A percentile compares a stretch with the other conserved stretches of the same genome.
These are phyloP conservation scores for Apiotrichum akiyoshidainum DNA, from an alignment of 1,284 basidiomycete species.

Conservation along the genomic window DNA sequence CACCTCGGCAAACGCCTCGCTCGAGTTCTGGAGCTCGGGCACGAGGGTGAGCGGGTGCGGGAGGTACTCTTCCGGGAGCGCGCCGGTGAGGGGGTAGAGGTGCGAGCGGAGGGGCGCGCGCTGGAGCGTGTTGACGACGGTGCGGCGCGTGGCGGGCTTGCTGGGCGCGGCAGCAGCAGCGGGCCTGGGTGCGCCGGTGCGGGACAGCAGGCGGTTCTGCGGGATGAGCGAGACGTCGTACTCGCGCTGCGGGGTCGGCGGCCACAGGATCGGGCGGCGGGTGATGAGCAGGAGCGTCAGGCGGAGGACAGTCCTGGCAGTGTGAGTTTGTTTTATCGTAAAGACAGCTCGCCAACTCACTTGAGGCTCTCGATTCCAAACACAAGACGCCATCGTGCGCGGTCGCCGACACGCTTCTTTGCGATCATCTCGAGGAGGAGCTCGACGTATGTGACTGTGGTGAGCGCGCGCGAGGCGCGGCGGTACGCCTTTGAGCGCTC, in stretches of 20 bases:
- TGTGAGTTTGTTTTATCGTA: slow-evolving; percentile 10
- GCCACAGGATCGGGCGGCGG: slow-evolving; percentile 66
- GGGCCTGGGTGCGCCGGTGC: not conserved
- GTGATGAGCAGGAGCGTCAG: slow-evolving; percentile 68
- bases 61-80: slow-evolving; percentile 40
- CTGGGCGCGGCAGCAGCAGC: not conserved
- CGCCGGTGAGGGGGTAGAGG: slow-evolving; percentile 41
- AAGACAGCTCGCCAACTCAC: slow-evolving; percentile 54
- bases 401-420: slow-evolving; percentile 58
- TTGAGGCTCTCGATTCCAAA: slow-evolving; percentile 73
- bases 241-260: slow-evolving; percentile 78
- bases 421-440: slow-evolving; percentile 83
- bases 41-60: slow-evolving; percentile 39
- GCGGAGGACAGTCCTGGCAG: slow-evolving; percentile 67
- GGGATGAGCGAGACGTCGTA: slow-evolving; percentile 70
- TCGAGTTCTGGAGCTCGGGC: slow-evolving; percentile 25
- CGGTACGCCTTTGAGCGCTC: slow-evolving; percentile 65
- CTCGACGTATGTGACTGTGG: slow-evolving; percentile 72
- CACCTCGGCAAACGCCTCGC: slow-evolving; percentile 38
- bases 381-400: slow-evolving; percentile 66
- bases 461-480: slow-evolving; percentile 68
- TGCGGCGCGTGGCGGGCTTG: slow-evolving; percentile 51
- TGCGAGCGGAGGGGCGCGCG: slow-evolving; percentile 57
- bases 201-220: slow-evolving; percentile 14
- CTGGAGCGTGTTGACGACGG: slow-evolving; percentile 48